Evolutionary conservation across 192 early-diverging fungal genomes (phyloP).

Genomic region (Pilaira anomala): DNA sequence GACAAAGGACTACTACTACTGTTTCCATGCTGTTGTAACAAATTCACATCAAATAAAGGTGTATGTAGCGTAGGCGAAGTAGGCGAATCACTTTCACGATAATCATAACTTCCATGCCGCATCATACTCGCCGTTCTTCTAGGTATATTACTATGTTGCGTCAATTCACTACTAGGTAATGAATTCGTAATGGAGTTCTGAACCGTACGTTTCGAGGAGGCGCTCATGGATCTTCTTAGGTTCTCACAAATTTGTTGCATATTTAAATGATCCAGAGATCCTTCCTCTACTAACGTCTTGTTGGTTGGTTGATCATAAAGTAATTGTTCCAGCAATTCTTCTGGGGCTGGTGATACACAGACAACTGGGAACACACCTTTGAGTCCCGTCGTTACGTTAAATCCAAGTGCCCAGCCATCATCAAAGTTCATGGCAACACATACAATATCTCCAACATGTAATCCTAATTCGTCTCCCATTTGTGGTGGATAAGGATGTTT

Average conservation of each 20-base stretch:
- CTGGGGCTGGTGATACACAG: constrained; percentile 52
- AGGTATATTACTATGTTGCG: constrained; percentile 11
- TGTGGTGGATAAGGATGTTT: constrained; percentile 62
- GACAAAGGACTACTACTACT: not conserved
- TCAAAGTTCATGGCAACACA: constrained; percentile 75
- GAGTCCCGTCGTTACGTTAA: constrained; percentile 64
- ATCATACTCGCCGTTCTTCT: constrained; percentile 21
- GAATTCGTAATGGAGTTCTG: not conserved
- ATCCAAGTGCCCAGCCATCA: constrained; percentile 89
- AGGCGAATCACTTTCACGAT: constrained; percentile 10
- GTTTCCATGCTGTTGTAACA: constrained; percentile 1
- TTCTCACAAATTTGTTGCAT: constrained; percentile 19
- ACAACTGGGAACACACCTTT: constrained; percentile 86
- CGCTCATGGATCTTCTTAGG: constrained; percentile 8
- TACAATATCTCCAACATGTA: constrained; percentile 69
- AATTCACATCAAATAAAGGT: constrained; percentile 15
- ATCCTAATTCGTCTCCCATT: constrained; percentile 76
- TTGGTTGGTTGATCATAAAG: not conserved
- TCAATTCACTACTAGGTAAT: constrained; percentile 6
- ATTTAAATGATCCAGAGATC: not conserved
- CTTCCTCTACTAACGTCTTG: constrained; percentile 15
- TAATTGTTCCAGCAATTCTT: constrained; percentile 33
- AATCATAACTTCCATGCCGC: constrained; percentile 6
- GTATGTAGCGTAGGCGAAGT: constrained; percentile 19
- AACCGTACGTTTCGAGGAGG: not conserved